Evolutionary conservation across 257 asterid species (phyloP).

Genomic region (Nicotiana paniculata): DNA sequence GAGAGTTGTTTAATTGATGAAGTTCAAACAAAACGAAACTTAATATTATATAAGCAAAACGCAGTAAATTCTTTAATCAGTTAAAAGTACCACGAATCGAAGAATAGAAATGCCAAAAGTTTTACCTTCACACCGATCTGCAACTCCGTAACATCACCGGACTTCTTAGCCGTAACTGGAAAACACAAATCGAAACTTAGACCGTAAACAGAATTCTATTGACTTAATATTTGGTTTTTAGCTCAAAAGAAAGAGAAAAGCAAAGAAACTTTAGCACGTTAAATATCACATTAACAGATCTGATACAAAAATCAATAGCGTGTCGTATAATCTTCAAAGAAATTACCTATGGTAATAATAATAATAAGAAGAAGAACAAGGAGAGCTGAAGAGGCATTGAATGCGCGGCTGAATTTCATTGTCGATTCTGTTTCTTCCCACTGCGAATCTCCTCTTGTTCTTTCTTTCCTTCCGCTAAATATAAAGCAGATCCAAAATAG

Average conservation of each 20-base stretch:
- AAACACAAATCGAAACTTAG: neutral
- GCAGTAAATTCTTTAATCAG: neutral
- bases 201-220: neutral
- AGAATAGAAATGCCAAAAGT: neutral
- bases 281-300: conserved; percentile 10
- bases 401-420: conserved; percentile 33
- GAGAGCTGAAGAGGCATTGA: conserved; percentile 25
- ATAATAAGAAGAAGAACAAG: conserved; percentile 20
- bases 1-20: neutral
- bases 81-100: neutral
- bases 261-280: neutral
- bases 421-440: conserved; percentile 7
- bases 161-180: conserved; percentile 67
- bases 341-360: conserved; percentile 42
- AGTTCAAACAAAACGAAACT: neutral
- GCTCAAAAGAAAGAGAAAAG: neutral
- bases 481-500: neutral
- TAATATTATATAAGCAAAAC: neutral
- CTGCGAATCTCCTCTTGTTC: neutral
- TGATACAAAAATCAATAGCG: neutral
- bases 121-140: conserved; percentile 95
- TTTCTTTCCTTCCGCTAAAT: neutral
- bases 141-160: conserved; percentile 81
- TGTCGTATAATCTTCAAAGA: neutral
- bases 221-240: neutral